Conservation (phyloP, 2,329 filamentous ascomycete species). For the Aureobasidium zeae region DNA sequence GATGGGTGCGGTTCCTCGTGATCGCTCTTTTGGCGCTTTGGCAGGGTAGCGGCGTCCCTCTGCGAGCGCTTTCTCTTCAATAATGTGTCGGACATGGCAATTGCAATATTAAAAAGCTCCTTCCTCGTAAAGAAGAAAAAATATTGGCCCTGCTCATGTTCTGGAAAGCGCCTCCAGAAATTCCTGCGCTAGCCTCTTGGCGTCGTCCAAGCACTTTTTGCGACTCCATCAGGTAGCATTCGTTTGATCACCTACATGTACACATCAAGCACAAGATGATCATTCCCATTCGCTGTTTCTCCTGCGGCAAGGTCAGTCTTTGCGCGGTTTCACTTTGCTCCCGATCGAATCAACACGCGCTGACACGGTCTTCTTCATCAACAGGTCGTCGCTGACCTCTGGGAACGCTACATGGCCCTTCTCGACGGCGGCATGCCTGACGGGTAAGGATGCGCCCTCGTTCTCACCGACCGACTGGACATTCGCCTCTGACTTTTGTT, state of each 20-base stretch:
- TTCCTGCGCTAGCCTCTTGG: constrained; percentile 7
- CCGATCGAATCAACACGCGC: background rate
- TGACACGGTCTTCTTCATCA: background rate
- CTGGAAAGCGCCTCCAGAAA: constrained; percentile 4
- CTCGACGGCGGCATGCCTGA: constrained; percentile 57
- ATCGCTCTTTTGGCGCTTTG: constrained; percentile 11
- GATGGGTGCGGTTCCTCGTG: background rate
- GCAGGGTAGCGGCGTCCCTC: constrained; percentile 10
- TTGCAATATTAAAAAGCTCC: no score
- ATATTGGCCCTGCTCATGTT: background rate
- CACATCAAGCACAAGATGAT: constrained; percentile 64
- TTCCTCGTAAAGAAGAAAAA: background rate
- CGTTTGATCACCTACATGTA: background rate
- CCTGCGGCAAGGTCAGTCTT: constrained; percentile 80
- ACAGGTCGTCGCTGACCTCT: constrained; percentile 91
- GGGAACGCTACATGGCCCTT: constrained; percentile 88
- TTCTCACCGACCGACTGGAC: background rate
- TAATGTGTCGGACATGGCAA: constrained; percentile 7
- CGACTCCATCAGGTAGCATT: background rate
- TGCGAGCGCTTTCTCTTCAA: constrained; percentile 17
- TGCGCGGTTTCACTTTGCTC: background rate
- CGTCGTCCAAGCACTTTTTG: background rate
- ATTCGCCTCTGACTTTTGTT: constrained; percentile 2
- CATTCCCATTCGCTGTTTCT: constrained; percentile 97
- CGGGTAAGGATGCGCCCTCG: constrained; percentile 22